Evolutionary conservation across 306 rosid genomes (phyloP).

Genomic region (Dicorynia guianensis): DNA sequence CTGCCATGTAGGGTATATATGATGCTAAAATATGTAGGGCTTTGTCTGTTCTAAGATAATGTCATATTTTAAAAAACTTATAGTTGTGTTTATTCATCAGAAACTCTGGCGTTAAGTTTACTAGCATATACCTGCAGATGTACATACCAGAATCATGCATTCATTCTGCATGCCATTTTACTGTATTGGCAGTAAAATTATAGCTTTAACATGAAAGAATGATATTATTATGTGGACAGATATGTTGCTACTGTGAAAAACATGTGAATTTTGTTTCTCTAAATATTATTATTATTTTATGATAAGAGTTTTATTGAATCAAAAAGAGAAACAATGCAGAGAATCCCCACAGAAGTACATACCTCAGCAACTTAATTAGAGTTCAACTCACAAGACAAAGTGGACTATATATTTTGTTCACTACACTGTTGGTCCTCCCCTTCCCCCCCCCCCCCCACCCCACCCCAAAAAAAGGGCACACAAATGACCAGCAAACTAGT

Average conservation of each 20-base stretch:
- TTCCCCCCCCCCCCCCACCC: too few relatives aligned
- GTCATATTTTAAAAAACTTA: conserved; percentile 11
- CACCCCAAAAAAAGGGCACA: neutral
- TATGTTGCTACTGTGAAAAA: conserved; percentile 22
- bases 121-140: conserved; percentile 2
- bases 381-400: too few relatives aligned
- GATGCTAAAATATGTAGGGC: neutral
- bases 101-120: conserved; percentile 14
- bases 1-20: conserved; percentile 10
- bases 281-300: neutral
- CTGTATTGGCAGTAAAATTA: conserved; percentile 1
- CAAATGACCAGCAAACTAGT: conserved; percentile 18
- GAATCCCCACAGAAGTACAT: too few relatives aligned
- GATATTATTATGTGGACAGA: conserved; percentile 21
- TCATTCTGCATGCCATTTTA: conserved; percentile 12
- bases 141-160: neutral
- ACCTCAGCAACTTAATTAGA: too few relatives aligned
- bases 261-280: conserved; percentile 7
- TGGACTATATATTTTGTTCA: too few relatives aligned
- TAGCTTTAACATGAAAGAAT: conserved; percentile 32
- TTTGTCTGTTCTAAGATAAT: conserved; percentile 21
- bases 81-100: conserved; percentile 17
- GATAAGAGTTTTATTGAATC: too few relatives aligned
- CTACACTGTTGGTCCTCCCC: too few relatives aligned
- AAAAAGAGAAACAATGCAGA: too few relatives aligned